phyloP scores from a whole-genome alignment of 441 rosid genomes.

The Raphanus hybrid region DNA sequence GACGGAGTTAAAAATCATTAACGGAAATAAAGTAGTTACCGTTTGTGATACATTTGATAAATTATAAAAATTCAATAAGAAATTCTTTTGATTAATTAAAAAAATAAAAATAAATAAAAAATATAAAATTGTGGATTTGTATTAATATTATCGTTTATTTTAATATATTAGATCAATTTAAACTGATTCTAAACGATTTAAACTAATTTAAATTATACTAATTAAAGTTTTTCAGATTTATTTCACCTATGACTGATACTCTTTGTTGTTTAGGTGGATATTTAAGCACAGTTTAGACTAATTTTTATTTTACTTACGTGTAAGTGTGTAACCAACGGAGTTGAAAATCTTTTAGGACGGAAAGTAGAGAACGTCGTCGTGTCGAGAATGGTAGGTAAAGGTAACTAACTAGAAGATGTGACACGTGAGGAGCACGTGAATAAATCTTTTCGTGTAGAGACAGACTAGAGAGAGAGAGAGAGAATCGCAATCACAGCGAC shows the following conservation, averaged over 20 bases:
- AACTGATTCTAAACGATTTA: too few species aligned
- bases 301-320: not conserved
- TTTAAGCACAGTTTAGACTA: too few species aligned
- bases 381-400: not conserved
- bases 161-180: too few species aligned
- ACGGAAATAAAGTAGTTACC: not conserved
- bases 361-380: conserved; percentile 11
- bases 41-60: not conserved
- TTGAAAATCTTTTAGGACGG: not conserved
- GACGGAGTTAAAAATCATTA: not conserved
- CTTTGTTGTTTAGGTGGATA: too few species aligned
- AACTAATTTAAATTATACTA: too few species aligned
- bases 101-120: too few species aligned
- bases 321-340: not conserved
- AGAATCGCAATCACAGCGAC: conserved; percentile 1
- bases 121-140: too few species aligned
- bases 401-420: not conserved
- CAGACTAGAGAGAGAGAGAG: not conserved
- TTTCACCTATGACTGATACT: too few species aligned
- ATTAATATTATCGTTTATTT: too few species aligned
- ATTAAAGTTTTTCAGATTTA: too few species aligned
- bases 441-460: not conserved
- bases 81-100: too few species aligned
- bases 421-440: conserved; percentile 42
- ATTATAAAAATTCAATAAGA: too few species aligned